phyloP scores from a whole-genome alignment of 805 yeast species.

The Saccharomycopsis babjevae region DNA sequence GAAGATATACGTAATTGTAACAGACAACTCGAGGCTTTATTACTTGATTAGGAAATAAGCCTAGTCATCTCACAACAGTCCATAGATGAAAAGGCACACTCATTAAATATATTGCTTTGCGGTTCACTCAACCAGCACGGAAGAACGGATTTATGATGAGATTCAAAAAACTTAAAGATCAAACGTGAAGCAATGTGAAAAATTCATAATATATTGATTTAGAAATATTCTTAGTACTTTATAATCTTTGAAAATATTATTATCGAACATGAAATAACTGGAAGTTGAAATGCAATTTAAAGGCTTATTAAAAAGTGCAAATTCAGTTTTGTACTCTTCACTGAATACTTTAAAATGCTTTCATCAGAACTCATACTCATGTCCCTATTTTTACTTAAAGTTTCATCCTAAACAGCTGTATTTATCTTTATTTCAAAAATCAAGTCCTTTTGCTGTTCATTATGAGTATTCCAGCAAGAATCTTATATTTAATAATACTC shows the following conservation, averaged over 20 bases:
- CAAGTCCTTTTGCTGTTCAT: slow-evolving; percentile 4
- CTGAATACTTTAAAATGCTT: not conserved
- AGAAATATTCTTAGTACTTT: too few relatives aligned
- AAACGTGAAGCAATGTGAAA: too few relatives aligned
- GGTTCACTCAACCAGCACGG: too few relatives aligned
- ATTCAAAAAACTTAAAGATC: too few relatives aligned
- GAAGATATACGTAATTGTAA: too few relatives aligned
- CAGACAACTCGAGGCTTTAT: too few relatives aligned
- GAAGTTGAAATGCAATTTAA: not conserved
- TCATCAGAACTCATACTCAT: not conserved
- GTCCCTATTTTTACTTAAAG: slow-evolving; percentile 3
- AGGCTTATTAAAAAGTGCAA: not conserved
- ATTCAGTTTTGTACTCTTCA: not conserved
- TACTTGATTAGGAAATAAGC: too few relatives aligned
- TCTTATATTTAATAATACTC: slow-evolving; percentile 2
- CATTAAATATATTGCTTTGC: too few relatives aligned
- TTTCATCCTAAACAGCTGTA: slow-evolving; percentile 1
- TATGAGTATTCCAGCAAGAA: not conserved
- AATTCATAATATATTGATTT: too few relatives aligned
- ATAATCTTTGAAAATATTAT: too few relatives aligned
- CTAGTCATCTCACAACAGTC: too few relatives aligned
- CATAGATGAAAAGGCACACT: too few relatives aligned
- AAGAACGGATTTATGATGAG: not conserved
- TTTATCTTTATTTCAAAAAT: slow-evolving; percentile 3
- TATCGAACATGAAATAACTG: not conserved